A percentile compares a stretch with the other conserved stretches of the same genome.
Conservation (phyloP, 2,329 filamentous ascomycete species). For the Fusarium compactum region DNA sequence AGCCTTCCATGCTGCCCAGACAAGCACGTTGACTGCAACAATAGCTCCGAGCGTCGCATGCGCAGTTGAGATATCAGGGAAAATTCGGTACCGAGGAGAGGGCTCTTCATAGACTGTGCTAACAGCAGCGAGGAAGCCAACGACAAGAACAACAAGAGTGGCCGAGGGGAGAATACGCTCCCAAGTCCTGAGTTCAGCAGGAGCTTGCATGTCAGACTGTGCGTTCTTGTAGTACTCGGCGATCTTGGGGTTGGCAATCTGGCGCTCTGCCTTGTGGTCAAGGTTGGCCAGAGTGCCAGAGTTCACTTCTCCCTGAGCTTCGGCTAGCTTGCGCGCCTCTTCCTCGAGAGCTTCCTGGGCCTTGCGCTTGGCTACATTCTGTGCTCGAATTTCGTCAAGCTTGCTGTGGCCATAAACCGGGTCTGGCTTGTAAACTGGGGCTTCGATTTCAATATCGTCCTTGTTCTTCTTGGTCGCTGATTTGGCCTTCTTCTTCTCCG, state of each 20-base stretch:
- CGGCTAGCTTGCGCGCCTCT: constrained; percentile 55
- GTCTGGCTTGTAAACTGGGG: constrained; percentile 52
- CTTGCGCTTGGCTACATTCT: constrained; percentile 63
- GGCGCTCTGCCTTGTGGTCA: constrained; percentile 52
- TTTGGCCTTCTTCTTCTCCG: constrained; percentile 39
- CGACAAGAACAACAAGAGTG: constrained; percentile 60
- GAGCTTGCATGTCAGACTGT: constrained; percentile 62
- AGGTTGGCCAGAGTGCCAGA: constrained; percentile 59
- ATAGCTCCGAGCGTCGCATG: constrained; percentile 73
- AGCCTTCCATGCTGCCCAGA: constrained; percentile 71
- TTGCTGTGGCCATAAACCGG: constrained; percentile 69
- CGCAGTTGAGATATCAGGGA: constrained; percentile 71
- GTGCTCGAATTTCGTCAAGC: constrained; percentile 68
- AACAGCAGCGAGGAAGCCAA: constrained; percentile 58
- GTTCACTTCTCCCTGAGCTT: constrained; percentile 55
- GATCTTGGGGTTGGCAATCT: constrained; percentile 55
- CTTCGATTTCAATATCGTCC: constrained; percentile 26
- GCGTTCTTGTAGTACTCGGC: constrained; percentile 59
- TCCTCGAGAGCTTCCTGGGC: constrained; percentile 60
- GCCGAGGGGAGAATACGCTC: constrained; percentile 68
- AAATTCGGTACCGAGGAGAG: constrained; percentile 63
- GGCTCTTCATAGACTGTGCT: constrained; percentile 67
- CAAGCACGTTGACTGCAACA: constrained; percentile 68
- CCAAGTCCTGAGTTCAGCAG: constrained; percentile 63
- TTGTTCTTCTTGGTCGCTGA: constrained; percentile 40